phyloP scores from a whole-genome alignment of 768 basidiomycete species.

The Leccinellum rugosiceps region DNA sequence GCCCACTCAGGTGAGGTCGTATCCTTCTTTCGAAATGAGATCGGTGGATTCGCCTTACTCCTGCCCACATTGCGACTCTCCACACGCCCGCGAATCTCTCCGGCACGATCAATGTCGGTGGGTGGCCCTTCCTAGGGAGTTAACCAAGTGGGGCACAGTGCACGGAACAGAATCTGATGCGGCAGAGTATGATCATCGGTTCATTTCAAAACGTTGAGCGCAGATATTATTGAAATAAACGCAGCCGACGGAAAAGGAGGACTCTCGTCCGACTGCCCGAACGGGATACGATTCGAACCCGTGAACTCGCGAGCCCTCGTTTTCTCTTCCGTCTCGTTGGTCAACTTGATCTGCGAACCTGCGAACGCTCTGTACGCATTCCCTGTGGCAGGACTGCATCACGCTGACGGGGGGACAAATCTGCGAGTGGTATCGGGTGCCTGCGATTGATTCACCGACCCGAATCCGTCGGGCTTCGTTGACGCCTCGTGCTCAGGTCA shows the following conservation, averaged over 20 bases:
- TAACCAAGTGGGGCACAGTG: background rate
- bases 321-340: background rate
- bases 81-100: conserved; percentile 7
- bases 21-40: conserved; percentile 2
- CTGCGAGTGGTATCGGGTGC: conserved; percentile 51
- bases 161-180: background rate
- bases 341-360: background rate
- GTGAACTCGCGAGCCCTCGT: background rate
- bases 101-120: background rate
- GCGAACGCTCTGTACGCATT: background rate
- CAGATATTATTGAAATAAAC: background rate
- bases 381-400: background rate
- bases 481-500: conserved; percentile 55
- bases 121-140: background rate
- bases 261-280: background rate
- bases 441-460: conserved; percentile 46
- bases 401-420: conserved; percentile 55
- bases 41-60: conserved; percentile 10
- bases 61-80: background rate
- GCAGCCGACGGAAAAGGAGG: conserved; percentile 5
- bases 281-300: background rate
- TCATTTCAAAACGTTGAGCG: background rate
- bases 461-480: conserved; percentile 47
- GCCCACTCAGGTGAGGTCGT: background rate
- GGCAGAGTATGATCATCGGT: background rate